A percentile compares a stretch with the other conserved stretches of the same genome.
Evolutionary conservation across 148 eudicot species (phyloP).

Genomic region (Rhododendron molle): DNA sequence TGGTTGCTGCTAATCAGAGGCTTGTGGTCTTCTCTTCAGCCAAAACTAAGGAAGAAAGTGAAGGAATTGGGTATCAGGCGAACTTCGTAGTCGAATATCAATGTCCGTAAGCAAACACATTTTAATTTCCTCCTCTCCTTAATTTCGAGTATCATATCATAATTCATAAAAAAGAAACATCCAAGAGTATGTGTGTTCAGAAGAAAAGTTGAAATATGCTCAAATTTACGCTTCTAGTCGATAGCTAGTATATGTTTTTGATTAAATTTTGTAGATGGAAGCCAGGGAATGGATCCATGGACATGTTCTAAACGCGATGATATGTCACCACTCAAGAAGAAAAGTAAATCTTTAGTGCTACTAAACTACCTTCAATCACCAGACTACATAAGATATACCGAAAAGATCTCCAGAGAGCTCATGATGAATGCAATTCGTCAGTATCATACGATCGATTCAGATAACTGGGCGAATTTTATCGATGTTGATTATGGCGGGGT

Average conservation of each 20-base stretch:
- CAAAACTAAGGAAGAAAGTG: background rate
- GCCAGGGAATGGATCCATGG: background rate
- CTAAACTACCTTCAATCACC: background rate
- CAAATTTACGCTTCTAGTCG: no score
- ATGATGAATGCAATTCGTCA: background rate
- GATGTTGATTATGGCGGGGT: background rate
- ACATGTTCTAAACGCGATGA: background rate
- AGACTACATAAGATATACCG: background rate
- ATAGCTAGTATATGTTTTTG: background rate
- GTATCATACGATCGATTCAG: background rate
- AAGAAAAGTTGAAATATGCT: background rate
- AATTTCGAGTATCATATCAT: no score
- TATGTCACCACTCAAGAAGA: background rate
- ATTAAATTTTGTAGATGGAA: background rate
- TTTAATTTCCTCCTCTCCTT: background rate
- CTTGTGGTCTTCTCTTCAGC: background rate
- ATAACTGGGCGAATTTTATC: background rate
- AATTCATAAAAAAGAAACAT: no score
- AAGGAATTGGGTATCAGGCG: background rate
- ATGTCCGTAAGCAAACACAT: background rate
- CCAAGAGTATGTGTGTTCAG: no score
- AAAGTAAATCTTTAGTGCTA: background rate
- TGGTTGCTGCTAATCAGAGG: background rate
- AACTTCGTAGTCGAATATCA: background rate
- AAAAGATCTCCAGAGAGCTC: background rate